Conservation (phyloP, 208 protist species). For the Histomonas meleagridis region DNA sequence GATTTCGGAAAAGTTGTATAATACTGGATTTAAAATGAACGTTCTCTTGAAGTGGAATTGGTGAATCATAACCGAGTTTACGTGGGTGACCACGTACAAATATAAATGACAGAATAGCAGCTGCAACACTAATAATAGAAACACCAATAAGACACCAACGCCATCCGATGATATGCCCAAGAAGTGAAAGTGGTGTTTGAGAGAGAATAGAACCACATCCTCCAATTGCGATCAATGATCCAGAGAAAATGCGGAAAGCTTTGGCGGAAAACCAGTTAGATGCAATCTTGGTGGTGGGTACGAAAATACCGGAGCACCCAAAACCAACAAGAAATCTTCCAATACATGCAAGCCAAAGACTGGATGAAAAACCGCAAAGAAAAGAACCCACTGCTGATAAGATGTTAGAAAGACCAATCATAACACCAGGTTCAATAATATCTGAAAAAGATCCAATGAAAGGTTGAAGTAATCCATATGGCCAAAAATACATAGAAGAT, state of each 20-base stretch:
- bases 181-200: neutral
- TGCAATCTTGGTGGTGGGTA: neutral
- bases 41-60: neutral
- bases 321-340: conserved; percentile 10
- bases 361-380: neutral
- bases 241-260: neutral
- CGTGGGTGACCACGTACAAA: neutral
- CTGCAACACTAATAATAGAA: neutral
- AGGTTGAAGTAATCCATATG: conserved; percentile 22
- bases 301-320: neutral
- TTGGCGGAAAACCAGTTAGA: neutral
- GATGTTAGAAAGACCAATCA: neutral
- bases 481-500: conserved; percentile 13
- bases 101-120: neutral
- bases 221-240: neutral
- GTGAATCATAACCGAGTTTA: neutral
- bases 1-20: neutral
- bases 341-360: neutral
- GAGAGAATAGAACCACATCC: neutral
- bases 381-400: neutral
- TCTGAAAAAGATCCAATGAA: conserved; percentile 12
- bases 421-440: conserved; percentile 10
- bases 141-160: neutral
- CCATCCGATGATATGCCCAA: neutral
- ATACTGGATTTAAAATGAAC: neutral